A percentile compares a stretch with the other conserved stretches of the same genome.
Evolutionary conservation across 176 grass and related monocot species (phyloP).

Genomic region (Cenchrus americanus): DNA sequence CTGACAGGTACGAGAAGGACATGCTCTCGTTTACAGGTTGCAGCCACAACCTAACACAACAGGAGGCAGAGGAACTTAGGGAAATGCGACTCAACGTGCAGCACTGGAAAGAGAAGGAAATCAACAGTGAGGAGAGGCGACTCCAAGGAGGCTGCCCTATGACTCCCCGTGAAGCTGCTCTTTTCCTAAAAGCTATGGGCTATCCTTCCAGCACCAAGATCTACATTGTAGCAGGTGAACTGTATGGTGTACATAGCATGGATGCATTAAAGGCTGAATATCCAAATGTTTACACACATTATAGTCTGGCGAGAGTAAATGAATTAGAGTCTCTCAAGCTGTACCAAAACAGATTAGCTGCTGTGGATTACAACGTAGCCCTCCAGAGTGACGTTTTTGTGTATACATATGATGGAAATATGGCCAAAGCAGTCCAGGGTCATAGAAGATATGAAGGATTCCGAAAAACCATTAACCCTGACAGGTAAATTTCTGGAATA

Average conservation of each 20-base stretch:
- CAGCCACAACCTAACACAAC: conserved; percentile 74
- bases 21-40: conserved; percentile 99
- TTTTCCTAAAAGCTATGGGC: conserved; percentile 96
- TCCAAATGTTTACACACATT: conserved; percentile 83
- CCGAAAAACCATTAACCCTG: conserved; percentile 75
- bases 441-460: conserved; percentile 95
- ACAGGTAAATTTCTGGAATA: conserved; percentile 22
- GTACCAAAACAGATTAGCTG: conserved; percentile 87
- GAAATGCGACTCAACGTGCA: conserved; percentile 77
- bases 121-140: conserved; percentile 77
- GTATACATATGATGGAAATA: conserved; percentile 97
- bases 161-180: conserved; percentile 81
- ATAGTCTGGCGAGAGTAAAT: conserved; percentile 57
- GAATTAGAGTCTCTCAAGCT: conserved; percentile 64
- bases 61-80: conserved; percentile 71
- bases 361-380: conserved; percentile 87
- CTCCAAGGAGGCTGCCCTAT: conserved; percentile 93
- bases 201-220: conserved; percentile 93
- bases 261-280: conserved; percentile 65
- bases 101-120: conserved; percentile 98
- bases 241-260: conserved; percentile 86
- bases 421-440: conserved; percentile 94
- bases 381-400: conserved; percentile 89
- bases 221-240: conserved; percentile 93
- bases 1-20: conserved; percentile 93